These are phyloP conservation scores for Coccinonectria pachysandricola DNA, from an alignment of 2,329 filamentous ascomycete genomes.

Conservation along the genomic window DNA sequence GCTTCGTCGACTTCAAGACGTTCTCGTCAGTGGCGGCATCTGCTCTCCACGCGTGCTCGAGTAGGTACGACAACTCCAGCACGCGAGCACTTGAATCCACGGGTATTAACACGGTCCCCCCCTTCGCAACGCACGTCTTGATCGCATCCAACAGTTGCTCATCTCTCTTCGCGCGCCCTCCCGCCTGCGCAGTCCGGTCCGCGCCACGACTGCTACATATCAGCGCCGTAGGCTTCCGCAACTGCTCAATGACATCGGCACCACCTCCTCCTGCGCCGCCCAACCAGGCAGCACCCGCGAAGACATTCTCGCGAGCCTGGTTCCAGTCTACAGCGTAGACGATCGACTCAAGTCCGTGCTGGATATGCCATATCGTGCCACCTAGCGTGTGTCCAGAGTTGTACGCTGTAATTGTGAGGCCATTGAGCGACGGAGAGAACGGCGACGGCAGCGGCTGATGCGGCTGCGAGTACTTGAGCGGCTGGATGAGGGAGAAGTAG, in stretches of 20 bases:
- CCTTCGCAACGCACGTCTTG: constrained; percentile 63
- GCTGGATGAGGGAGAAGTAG: constrained; percentile 84
- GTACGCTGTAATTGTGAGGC: constrained; percentile 90
- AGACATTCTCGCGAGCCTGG: constrained; percentile 89
- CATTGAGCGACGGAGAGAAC: constrained; percentile 80
- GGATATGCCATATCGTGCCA: constrained; percentile 97
- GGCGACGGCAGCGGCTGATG: constrained; percentile 81
- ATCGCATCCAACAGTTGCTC: constrained; percentile 78
- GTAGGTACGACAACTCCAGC: constrained; percentile 78
- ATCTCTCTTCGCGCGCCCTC: constrained; percentile 71
- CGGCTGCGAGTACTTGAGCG: constrained; percentile 93
- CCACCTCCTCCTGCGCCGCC: constrained; percentile 70
- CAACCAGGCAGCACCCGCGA: constrained; percentile 88
- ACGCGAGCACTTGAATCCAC: constrained; percentile 94
- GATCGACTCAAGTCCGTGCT: constrained; percentile 91
- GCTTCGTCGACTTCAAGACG: constrained; percentile 41
- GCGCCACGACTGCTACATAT: constrained; percentile 84
- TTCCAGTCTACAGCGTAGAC: constrained; percentile 99
- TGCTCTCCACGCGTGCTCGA: constrained; percentile 84
- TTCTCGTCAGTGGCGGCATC: constrained; percentile 45
- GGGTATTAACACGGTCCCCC: constrained; percentile 86
- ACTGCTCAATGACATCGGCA: constrained; percentile 83
- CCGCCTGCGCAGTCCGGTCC: constrained; percentile 57
- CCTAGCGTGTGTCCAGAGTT: constrained; percentile 92
- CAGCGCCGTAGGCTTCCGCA: constrained; percentile 86